Percentiles rank a stretch among this genome's conserved stretches.
Conservation (phyloP, 768 basidiomycete species). For the Dentipellis sp. region DNA sequence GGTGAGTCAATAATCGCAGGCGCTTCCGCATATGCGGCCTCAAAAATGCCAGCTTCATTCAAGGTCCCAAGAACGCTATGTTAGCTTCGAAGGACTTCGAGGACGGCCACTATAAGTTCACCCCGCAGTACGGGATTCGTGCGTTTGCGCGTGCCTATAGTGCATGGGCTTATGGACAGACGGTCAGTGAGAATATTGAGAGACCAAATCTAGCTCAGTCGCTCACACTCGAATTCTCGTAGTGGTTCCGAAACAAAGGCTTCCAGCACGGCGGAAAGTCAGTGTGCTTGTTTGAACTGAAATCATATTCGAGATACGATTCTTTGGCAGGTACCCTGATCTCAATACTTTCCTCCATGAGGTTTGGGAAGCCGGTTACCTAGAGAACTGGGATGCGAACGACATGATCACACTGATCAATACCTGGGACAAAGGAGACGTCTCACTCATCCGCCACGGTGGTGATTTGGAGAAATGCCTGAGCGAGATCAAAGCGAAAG, state of each 20-base stretch:
- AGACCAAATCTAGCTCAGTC: neutral
- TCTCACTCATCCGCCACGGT: conserved; percentile 33
- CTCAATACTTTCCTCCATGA: conserved; percentile 39
- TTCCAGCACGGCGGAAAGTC: conserved; percentile 37
- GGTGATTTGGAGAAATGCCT: conserved; percentile 35
- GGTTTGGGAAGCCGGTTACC: conserved; percentile 37
- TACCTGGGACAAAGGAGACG: conserved; percentile 43
- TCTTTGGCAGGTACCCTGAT: conserved; percentile 30
- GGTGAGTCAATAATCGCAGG: conserved; percentile 20
- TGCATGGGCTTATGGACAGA: conserved; percentile 52
- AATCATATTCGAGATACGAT: neutral
- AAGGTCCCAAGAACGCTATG: conserved; percentile 49
- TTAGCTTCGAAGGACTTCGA: conserved; percentile 46
- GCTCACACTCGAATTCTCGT: neutral
- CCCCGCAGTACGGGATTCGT: conserved; percentile 40
- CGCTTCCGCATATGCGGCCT: too few species aligned
- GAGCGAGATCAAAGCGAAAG: conserved; percentile 35
- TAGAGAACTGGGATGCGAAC: conserved; percentile 44
- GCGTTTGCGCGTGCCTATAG: conserved; percentile 49
- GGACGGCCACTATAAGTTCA: conserved; percentile 38
- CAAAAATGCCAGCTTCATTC: conserved; percentile 35
- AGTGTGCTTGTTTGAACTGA: neutral
- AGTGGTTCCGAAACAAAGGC: conserved; percentile 48
- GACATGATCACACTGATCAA: conserved; percentile 38
- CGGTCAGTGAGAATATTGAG: conserved; percentile 22